Base-by-base conservation (phyloP, 2,329 filamentous ascomycete genomes). In the Penicillium decumbens region DNA sequence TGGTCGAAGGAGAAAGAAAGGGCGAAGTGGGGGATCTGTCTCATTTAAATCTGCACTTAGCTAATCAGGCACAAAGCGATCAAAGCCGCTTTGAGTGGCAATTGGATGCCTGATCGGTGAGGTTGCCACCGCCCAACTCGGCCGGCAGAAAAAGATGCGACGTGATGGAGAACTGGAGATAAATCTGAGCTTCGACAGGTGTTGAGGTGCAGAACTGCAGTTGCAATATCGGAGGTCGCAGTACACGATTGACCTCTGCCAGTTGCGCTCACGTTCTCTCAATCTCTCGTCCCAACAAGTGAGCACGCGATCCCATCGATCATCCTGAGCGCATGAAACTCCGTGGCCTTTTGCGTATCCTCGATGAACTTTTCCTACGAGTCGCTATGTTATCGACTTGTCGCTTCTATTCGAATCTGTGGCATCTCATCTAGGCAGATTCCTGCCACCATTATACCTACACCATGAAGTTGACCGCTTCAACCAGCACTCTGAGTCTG, bases 41-140 rank as follows among this genome's bases (percentile, higher is more conserved):
- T 41, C 45, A 48, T 50, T 49, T 53, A 59, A 61, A 61, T 57
- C 57, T 59, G 48, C 32, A 46, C 50, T 61, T 54, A 61, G 23
- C 8, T 59, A 59, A 59, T 57, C 57, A 61, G 58, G 58, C 58
- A 61, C 58, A 49, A 54, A 55, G 49, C 45, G 15, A 18, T 18
- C 15, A 18, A 18, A 18, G 15, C 15, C 15, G 35, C 43, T 12
- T 20, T 20, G 13, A 23, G 48, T 51, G 47, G 46, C 51, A 37
- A 43, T 8, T 41, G 47, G n/a, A 41, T 33, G 53, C 57, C 54
- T 50, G 20, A 33, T 43, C 35, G 30, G 25, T 42, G 18, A 52
- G 41, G 52, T 39, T 4, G 12, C 6, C 2, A 27, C 6, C 4
- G 6, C 18, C 35, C n/a, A 18, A 10, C 46, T 47, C 41, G 45